These are phyloP conservation scores for Lenwebbia sp. DNA, from an alignment of 345 rosid genomes.

Conservation along the genomic window DNA sequence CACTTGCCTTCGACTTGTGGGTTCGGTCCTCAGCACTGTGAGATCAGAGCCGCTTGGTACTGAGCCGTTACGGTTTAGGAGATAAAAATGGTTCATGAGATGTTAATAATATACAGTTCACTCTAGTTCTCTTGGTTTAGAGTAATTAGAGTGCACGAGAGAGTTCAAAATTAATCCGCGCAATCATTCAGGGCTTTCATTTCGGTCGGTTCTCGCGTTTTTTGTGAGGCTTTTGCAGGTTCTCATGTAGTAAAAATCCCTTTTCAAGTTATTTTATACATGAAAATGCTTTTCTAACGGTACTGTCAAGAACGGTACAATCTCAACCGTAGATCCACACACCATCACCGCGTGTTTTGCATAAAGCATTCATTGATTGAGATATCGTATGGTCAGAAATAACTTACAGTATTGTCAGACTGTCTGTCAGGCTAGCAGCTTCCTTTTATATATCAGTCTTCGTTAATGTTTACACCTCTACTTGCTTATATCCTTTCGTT, in stretches of 20 bases:
- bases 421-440: no score
- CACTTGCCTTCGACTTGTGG: not conserved
- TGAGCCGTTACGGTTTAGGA: not conserved
- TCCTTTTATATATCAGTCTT: no score
- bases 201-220: not conserved
- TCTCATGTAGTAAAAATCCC: not conserved
- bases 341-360: no score
- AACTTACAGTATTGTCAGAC: no score
- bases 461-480: no score
- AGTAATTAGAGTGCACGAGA: not conserved
- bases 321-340: no score
- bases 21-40: constrained; percentile 1
- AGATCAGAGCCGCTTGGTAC: constrained; percentile 2
- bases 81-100: not conserved
- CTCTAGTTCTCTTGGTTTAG: not conserved
- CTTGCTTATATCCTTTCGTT: no score
- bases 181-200: not conserved
- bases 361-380: no score
- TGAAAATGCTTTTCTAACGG: no score
- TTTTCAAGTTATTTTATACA: no score
- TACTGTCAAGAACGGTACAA: no score
- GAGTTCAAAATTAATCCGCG: not conserved
- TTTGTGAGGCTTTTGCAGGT: not conserved
- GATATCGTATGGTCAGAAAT: no score
- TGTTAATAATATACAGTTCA: not conserved